Evolutionary conservation across 2,329 filamentous ascomycete genomes (phyloP), one percentile per base, ranked within the genome.

Genomic region (Onygenales sp.): DNA sequence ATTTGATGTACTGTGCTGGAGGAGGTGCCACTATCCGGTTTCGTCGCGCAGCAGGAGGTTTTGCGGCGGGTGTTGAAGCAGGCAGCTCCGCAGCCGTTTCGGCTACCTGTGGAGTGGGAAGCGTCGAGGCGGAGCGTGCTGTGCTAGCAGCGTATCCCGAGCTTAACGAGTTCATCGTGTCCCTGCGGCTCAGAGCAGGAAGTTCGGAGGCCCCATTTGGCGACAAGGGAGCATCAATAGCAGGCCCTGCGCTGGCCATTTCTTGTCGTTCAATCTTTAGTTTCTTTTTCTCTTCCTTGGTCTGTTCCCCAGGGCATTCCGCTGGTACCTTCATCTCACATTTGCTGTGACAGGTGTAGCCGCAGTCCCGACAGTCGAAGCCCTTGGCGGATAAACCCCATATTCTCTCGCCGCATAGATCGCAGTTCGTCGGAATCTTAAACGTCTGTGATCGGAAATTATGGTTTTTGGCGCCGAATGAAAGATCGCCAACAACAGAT

Each of bases 381-480:
- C 93, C 93, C 72, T 98, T 98, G 39, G 93, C 92, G 33, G 89
- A 95, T 42, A 98, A 71, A 0, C 93, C 93, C 93, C 93, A 98
- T 67, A 98, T 95, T 32, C 93, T 83, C 66, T 98, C 93, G 14
- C 91, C 91, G 62, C 93, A 98, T 10, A 96, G 79, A 69, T 98
- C 93, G 73, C 93, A 98, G 67, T 97, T 97, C 4, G 93, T 98
- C 0, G 94, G 94, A 56, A 98, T 95, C 70, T 97, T 97, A 78
- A 97, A 98, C 0, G 93, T 97, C 66, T 97, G 90, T n/a, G 88
- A 84, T 71, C 95, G 95, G 79, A 98, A 98, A 65, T 95, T 93
- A 75, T 98, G 93, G 64, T 91, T 95, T 67, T 89, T 89, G 9
- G 91, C 91, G 14, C 92, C 92, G 17, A 95, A 76, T 2, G 91